Percentiles rank a stretch among this genome's conserved stretches.
These are phyloP conservation scores for Metroxylon sagu DNA, from an alignment of 176 grass and related monocot species.

Conservation along the genomic window DNA sequence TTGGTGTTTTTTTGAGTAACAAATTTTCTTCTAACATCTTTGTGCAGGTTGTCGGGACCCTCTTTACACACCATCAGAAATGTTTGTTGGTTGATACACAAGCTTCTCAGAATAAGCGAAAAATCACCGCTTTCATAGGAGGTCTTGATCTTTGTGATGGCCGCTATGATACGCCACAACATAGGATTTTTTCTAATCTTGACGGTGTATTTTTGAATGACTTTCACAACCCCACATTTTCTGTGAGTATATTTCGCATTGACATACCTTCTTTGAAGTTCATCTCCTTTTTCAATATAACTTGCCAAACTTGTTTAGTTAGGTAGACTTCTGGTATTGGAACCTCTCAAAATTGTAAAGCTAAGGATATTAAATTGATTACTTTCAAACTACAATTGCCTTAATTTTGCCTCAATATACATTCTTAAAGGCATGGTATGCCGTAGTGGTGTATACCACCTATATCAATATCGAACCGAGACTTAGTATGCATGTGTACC, in stretches of 20 bases:
- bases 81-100: conserved; percentile 7
- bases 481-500: too few relatives aligned
- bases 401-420: too few relatives aligned
- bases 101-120: background rate
- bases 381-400: background rate
- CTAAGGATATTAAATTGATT: background rate
- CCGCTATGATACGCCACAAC: conserved; percentile 2
- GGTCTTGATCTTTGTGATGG: conserved; percentile 12
- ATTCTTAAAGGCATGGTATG: too few relatives aligned
- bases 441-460: too few relatives aligned
- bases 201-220: background rate
- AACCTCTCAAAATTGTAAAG: background rate
- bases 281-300: background rate
- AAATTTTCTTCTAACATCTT: conserved; percentile 13
- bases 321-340: background rate
- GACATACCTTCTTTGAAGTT: background rate
- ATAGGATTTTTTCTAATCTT: conserved; percentile 3
- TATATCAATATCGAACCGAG: too few relatives aligned
- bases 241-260: background rate
- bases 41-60: conserved; percentile 12
- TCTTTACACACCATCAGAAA: conserved; percentile 8
- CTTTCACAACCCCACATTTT: conserved; percentile 4
- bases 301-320: background rate
- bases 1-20: conserved; percentile 17
- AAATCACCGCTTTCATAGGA: conserved; percentile 2